phyloP scores from a whole-genome alignment of 495 filamentous ascomycete species.

The Corynascus novoguineensis region DNA sequence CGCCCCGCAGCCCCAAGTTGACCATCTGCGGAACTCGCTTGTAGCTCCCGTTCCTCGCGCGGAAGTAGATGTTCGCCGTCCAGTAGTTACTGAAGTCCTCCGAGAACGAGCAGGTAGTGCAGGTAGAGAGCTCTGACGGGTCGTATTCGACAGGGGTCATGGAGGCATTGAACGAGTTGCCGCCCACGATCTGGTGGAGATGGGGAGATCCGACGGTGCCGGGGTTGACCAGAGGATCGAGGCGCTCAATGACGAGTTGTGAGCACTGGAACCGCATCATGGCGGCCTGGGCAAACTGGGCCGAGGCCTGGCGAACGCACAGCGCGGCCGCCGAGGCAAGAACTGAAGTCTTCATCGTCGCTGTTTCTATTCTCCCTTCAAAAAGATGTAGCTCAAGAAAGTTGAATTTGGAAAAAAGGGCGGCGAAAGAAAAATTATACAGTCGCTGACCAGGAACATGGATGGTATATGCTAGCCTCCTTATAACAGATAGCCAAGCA shows the following conservation, averaged over 20 bases:
- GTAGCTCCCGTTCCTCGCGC: constrained; percentile 42
- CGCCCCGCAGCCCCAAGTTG: constrained; percentile 29
- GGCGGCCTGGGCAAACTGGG: constrained; percentile 20
- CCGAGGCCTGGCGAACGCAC: constrained; percentile 26
- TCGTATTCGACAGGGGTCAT: constrained; percentile 25
- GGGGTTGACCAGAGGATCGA: constrained; percentile 42
- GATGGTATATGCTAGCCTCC: background rate
- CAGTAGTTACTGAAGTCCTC: constrained; percentile 41
- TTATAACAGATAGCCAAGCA: too few species aligned
- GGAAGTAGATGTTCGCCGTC: constrained; percentile 39
- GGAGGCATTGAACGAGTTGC: constrained; percentile 31
- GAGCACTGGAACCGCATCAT: constrained; percentile 46
- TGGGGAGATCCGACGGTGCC: constrained; percentile 35
- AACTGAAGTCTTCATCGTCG: constrained; percentile 23
- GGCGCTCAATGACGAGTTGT: constrained; percentile 39
- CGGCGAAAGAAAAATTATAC: background rate
- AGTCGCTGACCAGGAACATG: too few species aligned
- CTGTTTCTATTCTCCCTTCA: background rate
- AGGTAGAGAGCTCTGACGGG: constrained; percentile 23
- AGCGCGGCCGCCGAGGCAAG: constrained; percentile 29
- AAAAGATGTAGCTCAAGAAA: too few species aligned
- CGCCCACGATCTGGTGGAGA: constrained; percentile 36
- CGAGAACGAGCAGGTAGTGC: constrained; percentile 28
- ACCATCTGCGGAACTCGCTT: constrained; percentile 41
- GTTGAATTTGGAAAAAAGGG: background rate